Percentiles rank a stretch among this genome's conserved stretches.
Conservation (phyloP, 2,329 filamentous ascomycete species). For the Penicillium vulpinum region DNA sequence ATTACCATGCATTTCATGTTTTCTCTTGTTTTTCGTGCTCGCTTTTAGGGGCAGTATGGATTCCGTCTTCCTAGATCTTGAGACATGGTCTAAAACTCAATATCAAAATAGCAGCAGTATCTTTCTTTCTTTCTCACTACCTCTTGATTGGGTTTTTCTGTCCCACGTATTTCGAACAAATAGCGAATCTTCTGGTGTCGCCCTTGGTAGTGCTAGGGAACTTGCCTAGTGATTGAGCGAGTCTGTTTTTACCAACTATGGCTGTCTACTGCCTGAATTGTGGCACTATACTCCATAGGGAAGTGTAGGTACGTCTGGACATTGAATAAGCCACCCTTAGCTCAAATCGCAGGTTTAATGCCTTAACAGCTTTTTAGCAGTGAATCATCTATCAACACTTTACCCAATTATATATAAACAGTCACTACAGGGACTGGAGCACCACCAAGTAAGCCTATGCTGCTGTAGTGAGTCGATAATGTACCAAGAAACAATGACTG, state of each 20-base stretch:
- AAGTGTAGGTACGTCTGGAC: background rate
- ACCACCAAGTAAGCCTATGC: background rate
- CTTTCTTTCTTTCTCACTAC: background rate
- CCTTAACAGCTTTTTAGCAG: background rate
- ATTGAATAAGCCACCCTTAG: background rate
- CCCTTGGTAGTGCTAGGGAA: too few species aligned
- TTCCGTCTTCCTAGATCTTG: background rate
- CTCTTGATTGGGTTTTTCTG: background rate
- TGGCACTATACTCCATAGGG: too few species aligned
- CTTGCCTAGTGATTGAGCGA: background rate
- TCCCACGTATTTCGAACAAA: background rate
- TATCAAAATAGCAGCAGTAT: background rate
- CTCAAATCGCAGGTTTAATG: too few species aligned
- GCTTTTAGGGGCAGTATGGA: background rate
- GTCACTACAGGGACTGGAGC: background rate
- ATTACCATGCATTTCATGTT: too few species aligned
- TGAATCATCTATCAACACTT: too few species aligned
- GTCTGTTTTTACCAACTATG: background rate
- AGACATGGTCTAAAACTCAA: background rate
- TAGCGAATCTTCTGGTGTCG: background rate
- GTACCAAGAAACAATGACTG: background rate
- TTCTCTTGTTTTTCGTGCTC: too few species aligned
- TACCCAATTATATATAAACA: background rate
- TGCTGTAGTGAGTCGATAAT: background rate
- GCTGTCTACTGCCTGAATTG: background rate